Base-by-base conservation (phyloP, 371 early-diverging fungal genomes). In the Mucor mucedo region DNA sequence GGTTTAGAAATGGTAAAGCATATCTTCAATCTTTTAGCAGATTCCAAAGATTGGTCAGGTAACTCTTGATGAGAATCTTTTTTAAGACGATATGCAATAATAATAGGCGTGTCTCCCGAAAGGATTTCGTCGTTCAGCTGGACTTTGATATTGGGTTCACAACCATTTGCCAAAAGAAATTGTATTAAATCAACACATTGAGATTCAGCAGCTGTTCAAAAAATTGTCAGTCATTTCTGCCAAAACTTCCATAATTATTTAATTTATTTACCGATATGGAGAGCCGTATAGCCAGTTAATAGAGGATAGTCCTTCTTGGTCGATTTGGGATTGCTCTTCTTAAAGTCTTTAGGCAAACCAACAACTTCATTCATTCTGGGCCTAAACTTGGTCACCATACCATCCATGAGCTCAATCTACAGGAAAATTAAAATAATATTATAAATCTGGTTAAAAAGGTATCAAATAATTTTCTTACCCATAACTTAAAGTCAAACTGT, bases 221-320 rank as follows among this genome's bases (percentile, higher is more conserved):
- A 32, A 35, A 21, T 21, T 21, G 21, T 21, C 21, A 21, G 21
- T 21, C 21, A 21, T 21, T 21, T 21, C 21, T 21, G 21, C 21
- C 21, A 21, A 21, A 21, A 21, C 21, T 39, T 39, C 40, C 40
- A 8, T 39, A 38, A 8, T 53, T 55, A 6, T 9, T 7, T 48
- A 61, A 28, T 50, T 42, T 7, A 38, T 62, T 60, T 78, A 80
- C 78, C 85, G 40, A 77, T 65, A 62, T 85, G 84, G 44, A 85
- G 64, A 11, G 72, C 71, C 21, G 70, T 68, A 49, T 70, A 75
- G 4, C 85, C 87, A 13, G 82, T 82, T 5, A 60, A 44, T n/a
- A n/a, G 8, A 8, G 84, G 81, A 52, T 79, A 79, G 0, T 73
- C 67, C 8, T 59, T n/a, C 10, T 21, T 48, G 28, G 69, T 72